Evolutionary conservation across 2,329 filamentous ascomycete genomes (phyloP), one percentile per base, ranked within the genome.

Genomic region (Epicoccum sorghinum): DNA sequence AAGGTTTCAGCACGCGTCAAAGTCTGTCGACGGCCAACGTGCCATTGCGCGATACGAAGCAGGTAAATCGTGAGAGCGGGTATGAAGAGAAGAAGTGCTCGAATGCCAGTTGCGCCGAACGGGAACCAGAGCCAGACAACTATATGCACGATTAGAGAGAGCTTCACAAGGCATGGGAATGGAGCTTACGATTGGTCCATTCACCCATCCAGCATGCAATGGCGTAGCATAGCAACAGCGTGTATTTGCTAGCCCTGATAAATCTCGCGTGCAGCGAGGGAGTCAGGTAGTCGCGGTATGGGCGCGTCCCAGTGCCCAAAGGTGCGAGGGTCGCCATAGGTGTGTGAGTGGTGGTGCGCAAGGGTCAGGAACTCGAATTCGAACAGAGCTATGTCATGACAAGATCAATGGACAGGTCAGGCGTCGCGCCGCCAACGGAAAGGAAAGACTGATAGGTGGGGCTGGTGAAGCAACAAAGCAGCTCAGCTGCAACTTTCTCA

Each of bases 201-300:
- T 82, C 80, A 14, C 89, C 87, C 60, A 96, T 82, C 51, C 86
- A 73, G 47, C 95, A 76, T 43, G 91, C 84, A 69, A 91, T 85
- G 33, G 84, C 49, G 73, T 95, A 96, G 70, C 90, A 91, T 51
- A 91, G 80, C 42, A 82, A 77, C 8, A 95, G 77, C 12, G 92
- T 80, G 59, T 90, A 79, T 12, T 84, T 82, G 42, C 89, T 89
- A 10, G 91, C 91, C 59, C 87, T 87, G 43, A 89, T 88, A 77
- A 97, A 98, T 67, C 92, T 86, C 67, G 90, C 84, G 75, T 98
- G 93, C 60, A 97, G 80, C 47, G 89, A 88, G 44, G 93, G 93
- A 58, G 93, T 96, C 64, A 97, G 79, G 75, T 96, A 96, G 78
- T 96, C 91, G 80, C 91, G 89, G 77, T 96, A 96, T 74, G 83